These are phyloP conservation scores for Sporothrix variecibatus DNA, from an alignment of 2,329 filamentous ascomycete species.

Conservation along the genomic window DNA sequence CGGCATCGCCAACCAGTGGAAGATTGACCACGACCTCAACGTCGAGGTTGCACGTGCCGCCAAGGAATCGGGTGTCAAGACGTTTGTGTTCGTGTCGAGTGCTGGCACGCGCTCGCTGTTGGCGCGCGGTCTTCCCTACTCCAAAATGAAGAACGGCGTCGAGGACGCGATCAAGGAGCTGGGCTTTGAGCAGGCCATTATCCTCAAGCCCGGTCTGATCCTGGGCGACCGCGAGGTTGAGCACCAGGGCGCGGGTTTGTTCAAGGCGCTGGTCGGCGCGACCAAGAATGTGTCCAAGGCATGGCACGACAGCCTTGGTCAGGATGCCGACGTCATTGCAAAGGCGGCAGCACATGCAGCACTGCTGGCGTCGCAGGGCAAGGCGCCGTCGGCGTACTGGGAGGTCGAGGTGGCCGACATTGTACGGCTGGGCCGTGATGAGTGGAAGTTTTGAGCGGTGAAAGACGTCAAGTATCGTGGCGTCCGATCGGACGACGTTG, in stretches of 20 bases:
- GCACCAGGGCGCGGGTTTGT: slow-evolving; percentile 58
- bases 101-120: slow-evolving; percentile 49
- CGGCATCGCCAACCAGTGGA: slow-evolving; percentile 75
- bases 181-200: slow-evolving; percentile 75
- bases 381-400: slow-evolving; percentile 63
- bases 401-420: slow-evolving; percentile 63
- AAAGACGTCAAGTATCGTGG: background rate
- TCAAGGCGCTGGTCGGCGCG: slow-evolving; percentile 57
- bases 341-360: slow-evolving; percentile 65
- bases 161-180: slow-evolving; percentile 74
- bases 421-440: slow-evolving; percentile 64
- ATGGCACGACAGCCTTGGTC: slow-evolving; percentile 66
- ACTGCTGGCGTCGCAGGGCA: slow-evolving; percentile 58
- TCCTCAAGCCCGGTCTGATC: slow-evolving; percentile 74
- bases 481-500: background rate
- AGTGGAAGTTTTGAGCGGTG: slow-evolving; percentile 45
- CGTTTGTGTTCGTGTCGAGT: slow-evolving; percentile 75
- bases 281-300: slow-evolving; percentile 56
- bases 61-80: slow-evolving; percentile 68
- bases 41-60: slow-evolving; percentile 74
- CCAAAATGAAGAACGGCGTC: slow-evolving; percentile 82
- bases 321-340: slow-evolving; percentile 73
- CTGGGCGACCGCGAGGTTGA: slow-evolving; percentile 67
- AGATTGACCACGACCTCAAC: slow-evolving; percentile 87
- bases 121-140: slow-evolving; percentile 49